These are phyloP conservation scores for Bacidia gigantensis DNA, from an alignment of 495 filamentous ascomycete species.

Conservation along the genomic window DNA sequence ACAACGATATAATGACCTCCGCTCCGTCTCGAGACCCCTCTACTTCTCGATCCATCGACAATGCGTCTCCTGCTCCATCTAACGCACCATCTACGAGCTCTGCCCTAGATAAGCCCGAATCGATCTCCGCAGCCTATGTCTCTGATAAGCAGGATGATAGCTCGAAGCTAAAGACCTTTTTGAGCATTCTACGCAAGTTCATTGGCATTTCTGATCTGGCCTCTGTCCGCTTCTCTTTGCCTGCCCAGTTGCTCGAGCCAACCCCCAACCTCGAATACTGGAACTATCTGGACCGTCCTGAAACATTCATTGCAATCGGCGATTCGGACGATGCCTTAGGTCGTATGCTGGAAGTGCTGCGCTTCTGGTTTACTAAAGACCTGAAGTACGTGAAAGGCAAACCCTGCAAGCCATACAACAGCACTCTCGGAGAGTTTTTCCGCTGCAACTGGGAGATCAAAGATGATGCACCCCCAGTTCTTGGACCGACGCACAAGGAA, in stretches of 20 bases:
- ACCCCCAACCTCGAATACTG: slow-evolving; percentile 97
- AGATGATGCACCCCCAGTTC: slow-evolving; percentile 41
- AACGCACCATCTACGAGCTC: slow-evolving; percentile 18
- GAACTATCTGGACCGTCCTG: slow-evolving; percentile 93
- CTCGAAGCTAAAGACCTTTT: slow-evolving; percentile 71
- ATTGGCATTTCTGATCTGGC: slow-evolving; percentile 93
- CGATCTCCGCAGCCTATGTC: slow-evolving; percentile 15
- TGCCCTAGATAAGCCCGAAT: slow-evolving; percentile 21
- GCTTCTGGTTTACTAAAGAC: slow-evolving; percentile 99
- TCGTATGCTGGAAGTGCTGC: slow-evolving; percentile 80
- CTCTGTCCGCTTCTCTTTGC: slow-evolving; percentile 86
- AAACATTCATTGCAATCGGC: slow-evolving; percentile 89
- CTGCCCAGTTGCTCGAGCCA: slow-evolving; percentile 87
- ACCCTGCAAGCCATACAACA: slow-evolving; percentile 98
- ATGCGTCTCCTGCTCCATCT: slow-evolving; percentile 19
- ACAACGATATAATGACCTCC: slow-evolving; percentile 14
- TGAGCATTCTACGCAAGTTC: slow-evolving; percentile 77
- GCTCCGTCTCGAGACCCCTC: slow-evolving; percentile 12
- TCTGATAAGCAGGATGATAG: slow-evolving; percentile 64
- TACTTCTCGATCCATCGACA: slow-evolving; percentile 1
- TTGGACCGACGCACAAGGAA: slow-evolving; percentile 24
- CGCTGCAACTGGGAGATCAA: slow-evolving; percentile 92
- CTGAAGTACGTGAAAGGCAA: slow-evolving; percentile 98
- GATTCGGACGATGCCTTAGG: slow-evolving; percentile 82
- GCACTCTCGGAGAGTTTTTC: slow-evolving; percentile 94